Base-by-base conservation (phyloP, 2,329 filamentous ascomycete species). In the Pestalotiopsis sp. region DNA sequence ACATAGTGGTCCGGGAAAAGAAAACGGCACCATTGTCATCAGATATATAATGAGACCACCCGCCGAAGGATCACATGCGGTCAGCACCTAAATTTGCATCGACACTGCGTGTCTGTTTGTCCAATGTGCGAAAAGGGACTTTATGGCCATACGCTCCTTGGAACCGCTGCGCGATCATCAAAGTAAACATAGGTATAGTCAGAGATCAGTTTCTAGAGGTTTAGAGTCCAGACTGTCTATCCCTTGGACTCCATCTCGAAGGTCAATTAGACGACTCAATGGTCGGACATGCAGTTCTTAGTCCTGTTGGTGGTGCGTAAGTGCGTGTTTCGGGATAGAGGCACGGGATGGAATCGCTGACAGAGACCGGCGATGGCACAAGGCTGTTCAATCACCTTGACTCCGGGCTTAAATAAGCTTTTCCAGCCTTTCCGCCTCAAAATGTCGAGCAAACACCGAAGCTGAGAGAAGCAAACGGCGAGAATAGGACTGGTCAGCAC, bases 361-460 rank as follows among this genome's bases (percentile, higher is more conserved):
- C 45, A 52, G 3, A 52, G 20, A 9, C 17, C 45, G 45, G 45
- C 45, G 45, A 52, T 52, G 20, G 45, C 45, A 52, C 45, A 52
- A 20, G 45, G 45, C 45, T 52, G 36, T 60, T 27, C 57, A 60
- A 36, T 60, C 31, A 13, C 57, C 57, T 27, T 36, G 5, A 60
- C 12, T 60, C 57, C 57, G 57, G 31, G 23, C n/a, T 14, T 60
- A 23, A 60, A 60, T 27, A n/a, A 27, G 25, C 25, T 60, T 60
- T 27, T 17, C 57, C 17, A 27, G 57, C 31, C 57, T 14, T 60
- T 13, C 57, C 23, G 31, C 23, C 57, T 17, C 23, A 14, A 52
- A 52, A 39, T 52, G 45, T 39, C 25, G 63, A 66, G 31, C 61
- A 64, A 49, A 64, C 41, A 39, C 61, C 61, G 61, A 64, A 64